Percentiles rank a stretch among this genome's conserved stretches.
Conservation (phyloP, 1,139 yeast species). For the Tardiomyces blankii region DNA sequence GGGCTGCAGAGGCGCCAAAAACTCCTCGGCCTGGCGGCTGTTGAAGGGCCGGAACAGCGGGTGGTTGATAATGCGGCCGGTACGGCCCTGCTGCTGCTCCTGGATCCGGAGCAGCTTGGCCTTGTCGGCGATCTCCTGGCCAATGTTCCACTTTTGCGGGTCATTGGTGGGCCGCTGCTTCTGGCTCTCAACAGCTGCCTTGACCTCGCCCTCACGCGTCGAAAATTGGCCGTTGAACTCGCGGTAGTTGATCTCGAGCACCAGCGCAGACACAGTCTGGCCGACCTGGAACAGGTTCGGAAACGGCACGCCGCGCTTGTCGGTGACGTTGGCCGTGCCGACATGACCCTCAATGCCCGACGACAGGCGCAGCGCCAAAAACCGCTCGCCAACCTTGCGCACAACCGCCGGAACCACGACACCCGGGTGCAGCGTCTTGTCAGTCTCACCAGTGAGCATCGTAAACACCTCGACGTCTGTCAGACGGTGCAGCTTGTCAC, state of each 20-base stretch:
- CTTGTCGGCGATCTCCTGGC: conserved; percentile 57
- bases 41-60: conserved; percentile 81
- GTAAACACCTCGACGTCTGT: conserved; percentile 68
- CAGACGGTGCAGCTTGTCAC: conserved; percentile 60
- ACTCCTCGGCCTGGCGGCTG: conserved; percentile 85
- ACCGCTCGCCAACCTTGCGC: conserved; percentile 38
- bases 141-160: conserved; percentile 70
- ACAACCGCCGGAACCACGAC: conserved; percentile 71
- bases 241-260: conserved; percentile 58
- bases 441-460: conserved; percentile 81
- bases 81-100: conserved; percentile 43
- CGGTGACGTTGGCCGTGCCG: conserved; percentile 51
- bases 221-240: conserved; percentile 67
- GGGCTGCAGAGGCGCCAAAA: conserved; percentile 72
- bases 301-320: conserved; percentile 36
- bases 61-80: conserved; percentile 76
- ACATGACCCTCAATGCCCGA: conserved; percentile 69
- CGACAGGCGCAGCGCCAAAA: conserved; percentile 53
- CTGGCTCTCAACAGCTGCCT: conserved; percentile 38
- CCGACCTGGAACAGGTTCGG: conserved; percentile 46
- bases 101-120: conserved; percentile 39
- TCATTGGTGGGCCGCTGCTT: conserved; percentile 31
- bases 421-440: conserved; percentile 55
- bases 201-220: conserved; percentile 53
- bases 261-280: conserved; percentile 79